Percentiles rank a stretch among this genome's conserved stretches.
phyloP scores from a whole-genome alignment of 1,284 basidiomycete species.

The Lentinus polychrous region DNA sequence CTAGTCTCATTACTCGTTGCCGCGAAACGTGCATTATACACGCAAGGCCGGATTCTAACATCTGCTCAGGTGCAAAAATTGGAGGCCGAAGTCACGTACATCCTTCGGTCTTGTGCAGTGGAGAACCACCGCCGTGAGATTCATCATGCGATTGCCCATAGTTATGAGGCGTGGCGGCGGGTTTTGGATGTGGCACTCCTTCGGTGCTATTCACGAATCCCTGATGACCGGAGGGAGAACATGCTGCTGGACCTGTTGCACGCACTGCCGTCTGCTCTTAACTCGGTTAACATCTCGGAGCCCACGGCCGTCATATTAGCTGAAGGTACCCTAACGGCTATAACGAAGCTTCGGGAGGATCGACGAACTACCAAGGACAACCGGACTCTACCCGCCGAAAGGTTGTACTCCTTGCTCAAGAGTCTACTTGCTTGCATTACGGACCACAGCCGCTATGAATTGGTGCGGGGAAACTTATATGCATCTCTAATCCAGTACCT shows the following conservation, averaged over 20 bases:
- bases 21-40: conserved; percentile 55
- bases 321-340: conserved; percentile 74
- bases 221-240: conserved; percentile 74
- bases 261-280: conserved; percentile 60
- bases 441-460: conserved; percentile 74
- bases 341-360: conserved; percentile 82
- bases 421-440: conserved; percentile 73
- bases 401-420: conserved; percentile 72
- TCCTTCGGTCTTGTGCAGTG: conserved; percentile 75
- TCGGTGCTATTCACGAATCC: conserved; percentile 78
- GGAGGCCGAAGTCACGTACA: conserved; percentile 63
- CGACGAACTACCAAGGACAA: conserved; percentile 51
- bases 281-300: conserved; percentile 55
- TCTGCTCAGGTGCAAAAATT: conserved; percentile 63
- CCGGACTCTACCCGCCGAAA: conserved; percentile 71
- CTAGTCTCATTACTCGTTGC: conserved; percentile 61
- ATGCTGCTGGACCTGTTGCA: conserved; percentile 86
- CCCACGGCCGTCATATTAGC: conserved; percentile 76
- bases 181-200: conserved; percentile 77
- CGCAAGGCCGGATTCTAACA: conserved; percentile 62
- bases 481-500: conserved; percentile 86
- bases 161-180: conserved; percentile 79
- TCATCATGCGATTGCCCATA: conserved; percentile 58
- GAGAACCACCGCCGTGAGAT: conserved; percentile 87
- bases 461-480: conserved; percentile 97